Conservation (phyloP, 1,284 basidiomycete species). For the Cryptococcus sp. region DNA sequence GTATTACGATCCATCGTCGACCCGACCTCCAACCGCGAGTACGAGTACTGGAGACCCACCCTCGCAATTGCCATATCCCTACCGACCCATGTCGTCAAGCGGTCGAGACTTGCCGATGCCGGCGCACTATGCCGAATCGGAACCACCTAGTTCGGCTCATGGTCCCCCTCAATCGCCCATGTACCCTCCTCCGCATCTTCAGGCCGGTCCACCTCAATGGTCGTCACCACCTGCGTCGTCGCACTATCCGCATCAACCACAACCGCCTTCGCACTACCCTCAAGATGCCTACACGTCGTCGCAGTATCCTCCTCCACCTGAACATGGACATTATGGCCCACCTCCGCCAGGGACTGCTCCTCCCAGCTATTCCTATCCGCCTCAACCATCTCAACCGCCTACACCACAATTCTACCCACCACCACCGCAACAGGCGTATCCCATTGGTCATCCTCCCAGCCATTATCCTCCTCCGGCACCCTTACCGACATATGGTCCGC, state of each 20-base stretch:
- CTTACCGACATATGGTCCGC: not conserved
- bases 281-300: not conserved
- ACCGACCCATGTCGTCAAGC: constrained; percentile 39
- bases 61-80: constrained; percentile 32
- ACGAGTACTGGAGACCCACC: constrained; percentile 25
- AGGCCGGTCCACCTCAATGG: constrained; percentile 22
- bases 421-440: not conserved
- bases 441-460: constrained; percentile 5
- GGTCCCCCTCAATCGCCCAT: constrained; percentile 42
- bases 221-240: constrained; percentile 31
- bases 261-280: not conserved
- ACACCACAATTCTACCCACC: constrained; percentile 6
- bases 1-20: constrained; percentile 24
- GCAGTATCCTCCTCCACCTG: constrained; percentile 1
- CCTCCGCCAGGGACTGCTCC: constrained; percentile 22
- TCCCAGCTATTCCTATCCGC: constrained; percentile 20
- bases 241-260: constrained; percentile 6
- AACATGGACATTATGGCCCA: constrained; percentile 18
- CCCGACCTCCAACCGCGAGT: constrained; percentile 26
- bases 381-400: constrained; percentile 9
- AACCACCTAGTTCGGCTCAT: constrained; percentile 39
- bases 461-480: constrained; percentile 9
- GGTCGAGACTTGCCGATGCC: constrained; percentile 37
- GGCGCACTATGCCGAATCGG: constrained; percentile 41
- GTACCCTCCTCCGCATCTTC: constrained; percentile 23